Evolutionary conservation across 1,284 basidiomycete genomes (phyloP).

Genomic region (Bjerkandera adusta): DNA sequence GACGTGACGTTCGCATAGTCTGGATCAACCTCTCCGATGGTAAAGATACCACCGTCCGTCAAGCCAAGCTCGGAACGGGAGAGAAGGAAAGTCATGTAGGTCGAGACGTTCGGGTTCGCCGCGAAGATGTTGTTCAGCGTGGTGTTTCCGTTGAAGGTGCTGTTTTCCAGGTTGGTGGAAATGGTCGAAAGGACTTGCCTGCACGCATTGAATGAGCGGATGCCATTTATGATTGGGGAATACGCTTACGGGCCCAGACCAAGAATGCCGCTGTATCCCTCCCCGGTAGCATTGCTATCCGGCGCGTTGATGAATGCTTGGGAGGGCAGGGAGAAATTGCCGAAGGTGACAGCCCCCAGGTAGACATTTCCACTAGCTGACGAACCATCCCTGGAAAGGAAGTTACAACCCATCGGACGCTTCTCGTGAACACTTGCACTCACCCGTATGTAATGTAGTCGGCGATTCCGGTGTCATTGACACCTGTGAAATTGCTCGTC

Average conservation of each 20-base stretch:
- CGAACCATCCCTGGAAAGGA: neutral
- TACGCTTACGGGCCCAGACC: conserved; percentile 7
- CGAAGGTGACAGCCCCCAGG: conserved; percentile 2
- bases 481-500: neutral
- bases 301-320: conserved; percentile 10
- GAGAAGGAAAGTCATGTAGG: conserved; percentile 9
- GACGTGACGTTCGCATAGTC: neutral
- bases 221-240: neutral
- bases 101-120: neutral
- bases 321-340: conserved; percentile 6
- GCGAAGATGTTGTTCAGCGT: conserved; percentile 8
- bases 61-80: conserved; percentile 9
- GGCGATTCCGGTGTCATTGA: neutral
- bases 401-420: neutral
- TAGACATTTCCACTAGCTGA: neutral
- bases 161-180: neutral
- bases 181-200: neutral
- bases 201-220: neutral
- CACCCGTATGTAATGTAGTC: neutral
- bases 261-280: neutral
- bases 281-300: conserved; percentile 2
- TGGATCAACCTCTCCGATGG: conserved; percentile 9
- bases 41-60: conserved; percentile 11
- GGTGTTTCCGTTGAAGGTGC: neutral
- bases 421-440: neutral